phyloP scores from a whole-genome alignment of 192 early-diverging fungal genomes.

The Backusella tuberculispora region DNA sequence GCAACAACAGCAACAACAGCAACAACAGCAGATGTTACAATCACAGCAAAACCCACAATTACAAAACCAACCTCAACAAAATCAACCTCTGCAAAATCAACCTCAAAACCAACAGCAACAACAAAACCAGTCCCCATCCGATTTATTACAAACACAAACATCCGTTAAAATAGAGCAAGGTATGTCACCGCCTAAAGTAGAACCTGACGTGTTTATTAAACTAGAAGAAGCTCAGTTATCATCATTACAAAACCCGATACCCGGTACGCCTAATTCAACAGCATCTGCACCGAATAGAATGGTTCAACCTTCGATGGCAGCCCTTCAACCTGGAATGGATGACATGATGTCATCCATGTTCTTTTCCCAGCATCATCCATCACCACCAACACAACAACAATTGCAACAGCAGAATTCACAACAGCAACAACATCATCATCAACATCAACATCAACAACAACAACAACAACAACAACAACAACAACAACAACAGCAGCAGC shows the following conservation, averaged over 20 bases:
- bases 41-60: not conserved
- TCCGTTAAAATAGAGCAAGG: not conserved
- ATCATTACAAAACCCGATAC: conserved; percentile 10
- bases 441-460: not conserved
- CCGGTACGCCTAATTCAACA: not conserved
- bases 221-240: conserved; percentile 2
- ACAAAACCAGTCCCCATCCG: not conserved
- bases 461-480: conserved; percentile 1
- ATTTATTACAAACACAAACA: not conserved
- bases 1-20: conserved; percentile 16
- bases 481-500: conserved; percentile 6
- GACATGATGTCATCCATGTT: conserved; percentile 4
- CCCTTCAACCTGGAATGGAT: not conserved
- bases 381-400: not conserved
- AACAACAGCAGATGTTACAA: not conserved
- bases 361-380: not conserved
- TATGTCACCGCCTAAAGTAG: not conserved
- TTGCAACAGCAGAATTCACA: conserved; percentile 12
- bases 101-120: conserved; percentile 25
- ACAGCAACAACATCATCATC: not conserved
- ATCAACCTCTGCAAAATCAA: conserved; percentile 15
- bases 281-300: not conserved
- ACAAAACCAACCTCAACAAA: conserved; percentile 2
- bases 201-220: conserved; percentile 1
- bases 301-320: not conserved